Conservation (phyloP, 352 stramenopile species). For the Pythium brachiatum region DNA sequence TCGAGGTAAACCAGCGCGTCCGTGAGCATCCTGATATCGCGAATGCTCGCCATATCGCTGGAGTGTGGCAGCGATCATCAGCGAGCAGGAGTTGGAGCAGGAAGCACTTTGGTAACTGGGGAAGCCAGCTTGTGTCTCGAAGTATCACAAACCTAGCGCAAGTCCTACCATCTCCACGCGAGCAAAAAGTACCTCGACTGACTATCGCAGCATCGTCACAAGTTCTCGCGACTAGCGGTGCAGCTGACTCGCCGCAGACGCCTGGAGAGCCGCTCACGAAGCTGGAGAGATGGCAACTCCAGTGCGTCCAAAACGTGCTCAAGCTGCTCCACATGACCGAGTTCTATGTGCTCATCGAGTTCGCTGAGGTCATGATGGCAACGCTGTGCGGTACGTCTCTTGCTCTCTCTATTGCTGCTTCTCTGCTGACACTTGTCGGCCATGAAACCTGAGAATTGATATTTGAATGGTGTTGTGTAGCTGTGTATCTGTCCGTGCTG, state of each 20-base stretch:
- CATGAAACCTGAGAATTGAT: not conserved
- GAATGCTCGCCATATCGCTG: not conserved
- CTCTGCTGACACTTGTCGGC: not conserved
- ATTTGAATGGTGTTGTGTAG: not conserved
- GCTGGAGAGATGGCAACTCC: not conserved
- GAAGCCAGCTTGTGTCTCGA: too few species aligned
- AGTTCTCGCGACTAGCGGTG: too few species aligned
- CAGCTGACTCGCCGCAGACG: too few species aligned
- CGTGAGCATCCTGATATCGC: not conserved
- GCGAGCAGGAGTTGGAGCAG: not conserved
- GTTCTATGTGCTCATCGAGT: slow-evolving; percentile 5
- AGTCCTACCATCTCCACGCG: not conserved
- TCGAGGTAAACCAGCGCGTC: not conserved
- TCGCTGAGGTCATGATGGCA: not conserved
- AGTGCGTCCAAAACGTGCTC: slow-evolving; percentile 7
- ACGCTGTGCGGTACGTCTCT: not conserved
- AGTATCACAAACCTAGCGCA: not conserved
- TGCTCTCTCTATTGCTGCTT: not conserved
- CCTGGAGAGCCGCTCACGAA: not conserved
- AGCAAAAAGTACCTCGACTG: too few species aligned
- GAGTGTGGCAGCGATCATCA: not conserved
- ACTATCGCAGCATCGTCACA: too few species aligned
- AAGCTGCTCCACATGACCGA: slow-evolving; percentile 1
- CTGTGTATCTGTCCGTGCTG: not conserved
- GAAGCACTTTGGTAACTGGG: not conserved